Percentiles rank a stretch among this genome's conserved stretches.
phyloP scores from a whole-genome alignment of 129 eudicot genomes.

The Oenanthe sinensis region DNA sequence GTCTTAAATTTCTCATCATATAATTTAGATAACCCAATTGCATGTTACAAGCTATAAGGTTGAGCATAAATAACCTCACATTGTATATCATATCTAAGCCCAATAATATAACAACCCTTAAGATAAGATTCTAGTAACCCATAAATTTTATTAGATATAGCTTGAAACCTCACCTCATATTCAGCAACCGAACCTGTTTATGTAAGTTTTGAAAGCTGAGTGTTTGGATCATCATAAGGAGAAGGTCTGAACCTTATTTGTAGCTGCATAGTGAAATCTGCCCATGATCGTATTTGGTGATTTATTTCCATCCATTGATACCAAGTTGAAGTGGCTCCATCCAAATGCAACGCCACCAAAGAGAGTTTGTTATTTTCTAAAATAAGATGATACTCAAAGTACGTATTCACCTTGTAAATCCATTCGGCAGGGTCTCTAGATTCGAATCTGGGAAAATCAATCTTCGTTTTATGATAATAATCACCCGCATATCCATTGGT shows the following conservation, averaged over 20 bases:
- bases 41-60: not conserved
- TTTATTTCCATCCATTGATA: not conserved
- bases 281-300: not conserved
- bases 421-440: not conserved
- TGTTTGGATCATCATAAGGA: not conserved
- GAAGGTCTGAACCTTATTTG: not conserved
- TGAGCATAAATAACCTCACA: not conserved
- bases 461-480: no score
- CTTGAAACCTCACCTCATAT: not conserved
- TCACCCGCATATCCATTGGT: no score
- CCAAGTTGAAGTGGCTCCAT: not conserved
- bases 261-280: not conserved
- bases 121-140: not conserved
- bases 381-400: not conserved
- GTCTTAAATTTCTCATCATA: not conserved
- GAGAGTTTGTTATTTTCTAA: not conserved
- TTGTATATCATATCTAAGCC: not conserved
- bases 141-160: not conserved
- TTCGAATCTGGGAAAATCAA: no score
- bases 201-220: not conserved
- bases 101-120: not conserved
- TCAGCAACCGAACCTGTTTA: not conserved
- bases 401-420: not conserved
- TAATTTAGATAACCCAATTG: not conserved
- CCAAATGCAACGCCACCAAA: not conserved